phyloP scores from a whole-genome alignment of 2,329 filamentous ascomycete genomes.

The Thelonectria blattea region DNA sequence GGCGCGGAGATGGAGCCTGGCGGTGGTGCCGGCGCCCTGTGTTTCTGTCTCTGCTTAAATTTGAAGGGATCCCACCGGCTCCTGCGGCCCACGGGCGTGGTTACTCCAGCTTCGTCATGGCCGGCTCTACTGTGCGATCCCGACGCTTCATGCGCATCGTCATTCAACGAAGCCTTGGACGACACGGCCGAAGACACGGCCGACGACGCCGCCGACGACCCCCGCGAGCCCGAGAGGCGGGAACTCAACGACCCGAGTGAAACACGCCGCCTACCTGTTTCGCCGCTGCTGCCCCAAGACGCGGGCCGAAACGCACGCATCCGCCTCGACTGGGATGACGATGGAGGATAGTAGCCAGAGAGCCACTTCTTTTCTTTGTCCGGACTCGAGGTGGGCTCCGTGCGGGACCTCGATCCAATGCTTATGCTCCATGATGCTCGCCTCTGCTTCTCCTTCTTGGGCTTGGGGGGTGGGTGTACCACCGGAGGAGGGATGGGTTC shows the following conservation, averaged over 20 bases:
- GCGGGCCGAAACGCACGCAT: constrained; percentile 29
- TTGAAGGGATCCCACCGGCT: constrained; percentile 34
- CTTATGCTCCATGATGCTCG: constrained; percentile 54
- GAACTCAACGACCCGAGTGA: constrained; percentile 29
- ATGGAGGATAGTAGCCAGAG: constrained; percentile 28
- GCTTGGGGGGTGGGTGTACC: constrained; percentile 43
- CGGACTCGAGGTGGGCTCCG: constrained; percentile 30
- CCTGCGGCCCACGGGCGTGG: constrained; percentile 15
- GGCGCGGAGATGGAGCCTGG: not conserved
- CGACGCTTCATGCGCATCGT: constrained; percentile 13
- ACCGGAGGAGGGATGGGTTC: constrained; percentile 43
- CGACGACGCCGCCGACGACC: not conserved
- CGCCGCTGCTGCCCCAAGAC: constrained; percentile 29
- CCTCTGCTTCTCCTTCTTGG: constrained; percentile 48
- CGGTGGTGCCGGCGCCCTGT: not conserved
- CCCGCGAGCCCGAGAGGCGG: constrained; percentile 20
- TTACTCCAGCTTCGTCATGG: constrained; percentile 7
- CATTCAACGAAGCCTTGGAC: constrained; percentile 12
- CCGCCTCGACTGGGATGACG: constrained; percentile 33
- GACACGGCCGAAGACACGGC: not conserved
- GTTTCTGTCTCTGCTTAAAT: not conserved
- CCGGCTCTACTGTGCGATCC: constrained; percentile 23
- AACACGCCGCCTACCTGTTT: constrained; percentile 32
- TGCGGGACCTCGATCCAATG: constrained; percentile 43
- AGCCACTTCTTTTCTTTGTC: constrained; percentile 31